A percentile compares a stretch with the other conserved stretches of the same genome.
These are phyloP conservation scores for Aegilops umbellulata DNA, from an alignment of 176 grass and related monocot genomes.

Conservation along the genomic window DNA sequence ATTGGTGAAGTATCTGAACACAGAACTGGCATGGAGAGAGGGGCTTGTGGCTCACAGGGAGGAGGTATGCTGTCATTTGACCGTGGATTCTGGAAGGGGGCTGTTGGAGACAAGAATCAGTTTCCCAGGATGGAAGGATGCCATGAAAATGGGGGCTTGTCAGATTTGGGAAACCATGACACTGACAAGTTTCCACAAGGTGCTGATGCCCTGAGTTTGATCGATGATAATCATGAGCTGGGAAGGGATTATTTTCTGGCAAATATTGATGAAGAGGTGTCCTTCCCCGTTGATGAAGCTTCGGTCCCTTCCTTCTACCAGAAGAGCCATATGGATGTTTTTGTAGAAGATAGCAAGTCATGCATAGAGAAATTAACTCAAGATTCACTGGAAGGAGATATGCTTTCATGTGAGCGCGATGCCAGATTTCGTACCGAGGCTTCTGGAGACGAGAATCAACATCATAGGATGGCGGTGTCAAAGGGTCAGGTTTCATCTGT, in stretches of 20 bases:
- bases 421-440: not conserved
- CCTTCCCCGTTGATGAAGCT: not conserved
- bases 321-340: slow-evolving; percentile 10
- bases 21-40: not conserved
- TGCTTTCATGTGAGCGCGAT: not conserved
- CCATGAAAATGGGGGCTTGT: not conserved
- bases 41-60: not conserved
- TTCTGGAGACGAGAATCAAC: slow-evolving; percentile 27
- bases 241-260: slow-evolving; percentile 7
- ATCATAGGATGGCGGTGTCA: not conserved
- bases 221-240: slow-evolving; percentile 20
- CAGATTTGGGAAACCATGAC: not conserved
- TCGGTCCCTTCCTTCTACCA: slow-evolving; percentile 4
- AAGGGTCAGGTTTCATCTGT: not conserved
- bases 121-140: not conserved
- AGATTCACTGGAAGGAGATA: not conserved
- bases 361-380: slow-evolving; percentile 18
- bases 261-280: slow-evolving; percentile 5
- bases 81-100: not conserved
- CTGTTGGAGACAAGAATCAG: not conserved
- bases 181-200: not conserved
- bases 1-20: slow-evolving; percentile 1
- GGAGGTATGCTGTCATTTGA: not conserved
- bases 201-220: slow-evolving; percentile 11
- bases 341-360: slow-evolving; percentile 14